phyloP scores from a whole-genome alignment of 2,329 filamentous ascomycete species.

The Colletotrichum navitas region DNA sequence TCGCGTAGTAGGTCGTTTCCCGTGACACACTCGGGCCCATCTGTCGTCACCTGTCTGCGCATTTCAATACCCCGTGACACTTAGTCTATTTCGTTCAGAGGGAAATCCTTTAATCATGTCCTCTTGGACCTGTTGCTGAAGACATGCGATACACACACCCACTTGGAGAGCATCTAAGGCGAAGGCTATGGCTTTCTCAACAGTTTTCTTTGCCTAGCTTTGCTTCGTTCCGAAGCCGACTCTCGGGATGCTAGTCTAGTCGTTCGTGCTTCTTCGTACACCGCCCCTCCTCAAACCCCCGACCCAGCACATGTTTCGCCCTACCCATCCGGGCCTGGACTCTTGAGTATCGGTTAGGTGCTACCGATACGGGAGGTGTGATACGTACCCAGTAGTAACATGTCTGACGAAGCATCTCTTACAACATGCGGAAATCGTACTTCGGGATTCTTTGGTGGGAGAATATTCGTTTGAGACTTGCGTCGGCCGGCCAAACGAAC shows the following conservation, averaged over 20 bases:
- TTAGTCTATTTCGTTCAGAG: not conserved
- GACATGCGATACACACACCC: not conserved
- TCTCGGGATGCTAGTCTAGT: conserved; percentile 12
- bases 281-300: conserved; percentile 33
- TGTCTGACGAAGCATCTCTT: not conserved
- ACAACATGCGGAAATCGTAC: not conserved
- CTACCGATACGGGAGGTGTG: conserved; percentile 5
- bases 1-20: not conserved
- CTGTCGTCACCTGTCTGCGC: not conserved
- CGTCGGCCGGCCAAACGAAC: not conserved
- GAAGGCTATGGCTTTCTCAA: not conserved
- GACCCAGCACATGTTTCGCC: conserved; percentile 35
- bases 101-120: not conserved
- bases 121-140: not conserved
- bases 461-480: not conserved
- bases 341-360: conserved; percentile 10
- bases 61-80: not conserved
- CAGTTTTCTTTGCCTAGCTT: conserved; percentile 8
- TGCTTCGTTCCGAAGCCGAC: not conserved
- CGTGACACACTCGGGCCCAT: conserved; percentile 36
- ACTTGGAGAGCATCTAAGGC: not conserved
- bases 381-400: conserved; percentile 1
- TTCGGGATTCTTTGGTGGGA: not conserved
- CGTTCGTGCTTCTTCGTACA: conserved; percentile 19
- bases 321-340: conserved; percentile 26